Conservation (phyloP, 495 filamentous ascomycete species). For the Aspergillus haitiensis region DNA sequence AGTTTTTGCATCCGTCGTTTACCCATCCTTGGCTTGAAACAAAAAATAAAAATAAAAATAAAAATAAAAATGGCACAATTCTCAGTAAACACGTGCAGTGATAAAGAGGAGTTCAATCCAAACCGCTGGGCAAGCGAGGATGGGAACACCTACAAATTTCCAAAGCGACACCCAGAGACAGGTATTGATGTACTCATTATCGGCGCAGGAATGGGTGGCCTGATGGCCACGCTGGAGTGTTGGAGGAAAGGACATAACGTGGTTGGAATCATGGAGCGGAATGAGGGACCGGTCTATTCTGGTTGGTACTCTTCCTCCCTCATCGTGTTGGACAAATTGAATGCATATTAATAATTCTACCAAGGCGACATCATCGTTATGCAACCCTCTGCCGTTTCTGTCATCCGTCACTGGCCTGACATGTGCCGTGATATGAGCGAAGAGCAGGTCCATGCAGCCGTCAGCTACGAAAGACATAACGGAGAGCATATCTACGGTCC, state of each 20-base stretch:
- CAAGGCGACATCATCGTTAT: conserved; percentile 8
- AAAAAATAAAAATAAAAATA: not conserved
- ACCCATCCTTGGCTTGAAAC: no score
- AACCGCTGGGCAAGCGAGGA: not conserved
- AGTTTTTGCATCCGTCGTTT: no score
- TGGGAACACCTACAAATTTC: not conserved
- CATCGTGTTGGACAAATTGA: not conserved
- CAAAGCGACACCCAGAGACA: not conserved
- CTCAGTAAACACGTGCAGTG: not conserved
- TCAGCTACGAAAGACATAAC: conserved; percentile 8
- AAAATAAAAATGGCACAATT: not conserved
- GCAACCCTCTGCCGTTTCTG: conserved; percentile 2
- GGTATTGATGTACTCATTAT: conserved; percentile 54
- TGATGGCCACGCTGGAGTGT: conserved; percentile 61
- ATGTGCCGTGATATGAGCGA: not conserved
- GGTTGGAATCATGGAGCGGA: conserved; percentile 19
- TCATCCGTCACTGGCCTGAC: conserved; percentile 9
- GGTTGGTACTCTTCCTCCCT: conserved; percentile 24
- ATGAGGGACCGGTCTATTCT: conserved; percentile 36
- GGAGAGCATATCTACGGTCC: conserved; percentile 6
- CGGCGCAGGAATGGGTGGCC: conserved; percentile 60
- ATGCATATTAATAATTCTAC: not conserved
- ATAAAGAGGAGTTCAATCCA: conserved; percentile 2
- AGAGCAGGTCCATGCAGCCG: conserved; percentile 4
- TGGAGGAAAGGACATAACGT: conserved; percentile 62